Evolutionary conservation across 1,284 basidiomycete genomes (phyloP), one percentile per base, ranked within the genome.

Genomic region (Dichomitus squalens): DNA sequence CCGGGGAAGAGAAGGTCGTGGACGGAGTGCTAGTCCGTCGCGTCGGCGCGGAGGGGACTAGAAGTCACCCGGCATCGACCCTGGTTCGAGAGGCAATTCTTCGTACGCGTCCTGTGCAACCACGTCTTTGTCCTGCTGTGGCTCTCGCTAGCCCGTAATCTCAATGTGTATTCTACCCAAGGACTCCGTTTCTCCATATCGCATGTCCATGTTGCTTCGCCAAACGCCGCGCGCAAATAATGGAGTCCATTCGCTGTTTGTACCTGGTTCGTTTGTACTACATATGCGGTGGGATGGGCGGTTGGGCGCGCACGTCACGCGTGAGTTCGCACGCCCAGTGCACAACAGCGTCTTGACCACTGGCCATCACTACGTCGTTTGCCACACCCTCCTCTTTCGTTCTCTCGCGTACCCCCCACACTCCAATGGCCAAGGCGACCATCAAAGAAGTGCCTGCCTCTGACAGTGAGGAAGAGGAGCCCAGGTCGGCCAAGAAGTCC

Each of bases 21-120:
- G 86, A 34, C 85, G 92, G 53, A 94, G 92, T 70, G 89, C 89
- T 9, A 92, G 91, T 69, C 91, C 92, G 7, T 78, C 77, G 53
- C 80, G 85, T 57, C 68, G 75, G 36, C 66, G 72, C 59, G 68
- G 61, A 52, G 61, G 58, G 49, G 67, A 70, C 55, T 71, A 53
- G 66, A 59, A 63, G 20, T 53, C 11, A 4, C 12, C 14, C 46
- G 46, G 16, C 29, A 23, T 35, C 16, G 18, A 34, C 16, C 5
- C 27, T 12, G n/a, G 44, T 29, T 8, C 7, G 9, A 21, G 47
- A 29, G 47, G 47, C 38, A 16, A 16, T 16, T 8, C 34, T 0
- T 14, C 12, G 48, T 38, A 49, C 34, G 48, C 48, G 48, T 49
- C 46, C 18, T 41, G n/a, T 48, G 40, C 35, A 16, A 47, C 41